Percentiles rank a stretch among this genome's conserved stretches.
Conservation (phyloP, 441 rosid genomes). For the Erodium chrysanthum region DNA sequence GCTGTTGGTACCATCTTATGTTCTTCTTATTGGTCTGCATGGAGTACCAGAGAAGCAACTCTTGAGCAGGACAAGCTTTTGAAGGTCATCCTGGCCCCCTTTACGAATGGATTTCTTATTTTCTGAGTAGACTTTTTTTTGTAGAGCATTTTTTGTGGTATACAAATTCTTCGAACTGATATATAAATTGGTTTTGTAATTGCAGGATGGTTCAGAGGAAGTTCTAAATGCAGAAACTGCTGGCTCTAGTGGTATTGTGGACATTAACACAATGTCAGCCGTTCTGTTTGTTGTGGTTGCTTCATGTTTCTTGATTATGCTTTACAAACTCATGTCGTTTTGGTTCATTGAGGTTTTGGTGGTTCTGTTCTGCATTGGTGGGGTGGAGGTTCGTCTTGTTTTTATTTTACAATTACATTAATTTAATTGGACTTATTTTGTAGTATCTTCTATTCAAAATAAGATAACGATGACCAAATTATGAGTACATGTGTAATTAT, state of each 20-base stretch:
- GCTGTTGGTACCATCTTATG: conserved; percentile 53
- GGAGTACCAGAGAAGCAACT: conserved; percentile 50
- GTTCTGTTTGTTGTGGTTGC: conserved; percentile 52
- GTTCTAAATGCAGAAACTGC: conserved; percentile 26
- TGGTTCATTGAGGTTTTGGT: conserved; percentile 61
- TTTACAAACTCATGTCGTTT: conserved; percentile 55
- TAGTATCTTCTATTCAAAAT: background rate
- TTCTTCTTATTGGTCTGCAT: conserved; percentile 61
- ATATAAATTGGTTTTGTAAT: conserved; percentile 2
- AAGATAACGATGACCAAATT: background rate
- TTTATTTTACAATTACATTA: background rate
- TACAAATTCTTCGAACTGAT: conserved; percentile 10
- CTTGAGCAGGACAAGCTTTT: conserved; percentile 48
- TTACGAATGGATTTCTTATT: conserved; percentile 2
- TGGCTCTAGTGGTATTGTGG: conserved; percentile 43
- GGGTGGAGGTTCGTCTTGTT: conserved; percentile 40
- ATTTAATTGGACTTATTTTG: background rate
- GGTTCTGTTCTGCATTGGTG: conserved; percentile 57
- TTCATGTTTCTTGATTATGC: conserved; percentile 57
- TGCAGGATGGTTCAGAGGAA: conserved; percentile 50
- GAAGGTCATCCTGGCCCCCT: conserved; percentile 32
- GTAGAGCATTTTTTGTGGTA: background rate
- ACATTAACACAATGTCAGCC: conserved; percentile 44
- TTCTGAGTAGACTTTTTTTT: background rate
- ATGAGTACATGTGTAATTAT: conserved; percentile 3